Evolutionary conservation across 2,329 filamentous ascomycete genomes (phyloP).

Genomic region (Exophiala bonariae): DNA sequence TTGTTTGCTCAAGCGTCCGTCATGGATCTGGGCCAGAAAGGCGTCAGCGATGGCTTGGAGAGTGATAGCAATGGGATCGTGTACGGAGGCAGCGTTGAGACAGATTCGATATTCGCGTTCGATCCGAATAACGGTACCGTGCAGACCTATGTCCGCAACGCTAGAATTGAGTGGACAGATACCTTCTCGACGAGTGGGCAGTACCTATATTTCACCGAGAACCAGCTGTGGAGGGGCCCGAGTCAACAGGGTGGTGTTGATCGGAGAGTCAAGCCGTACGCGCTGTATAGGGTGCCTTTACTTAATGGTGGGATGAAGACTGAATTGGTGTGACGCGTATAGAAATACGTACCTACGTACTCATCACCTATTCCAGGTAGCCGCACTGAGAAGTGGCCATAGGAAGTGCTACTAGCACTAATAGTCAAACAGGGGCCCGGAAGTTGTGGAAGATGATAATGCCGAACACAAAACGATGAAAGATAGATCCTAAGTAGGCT

Average conservation of each 20-base stretch:
- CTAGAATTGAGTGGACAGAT: constrained; percentile 52
- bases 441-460: no score
- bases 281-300: constrained; percentile 42
- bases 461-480: no score
- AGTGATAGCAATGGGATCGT: constrained; percentile 52
- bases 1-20: constrained; percentile 46
- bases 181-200: constrained; percentile 46
- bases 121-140: constrained; percentile 47
- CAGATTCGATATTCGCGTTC: constrained; percentile 49
- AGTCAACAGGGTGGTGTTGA: constrained; percentile 44
- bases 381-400: no score
- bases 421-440: no score
- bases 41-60: constrained; percentile 54
- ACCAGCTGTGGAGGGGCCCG: constrained; percentile 45
- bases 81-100: constrained; percentile 53
- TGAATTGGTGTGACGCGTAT: no score
- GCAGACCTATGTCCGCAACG: constrained; percentile 46
- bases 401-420: no score
- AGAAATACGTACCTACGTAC: no score
- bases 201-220: constrained; percentile 56
- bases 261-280: constrained; percentile 43
- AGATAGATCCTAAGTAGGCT: no score
- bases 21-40: constrained; percentile 46
- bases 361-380: no score
- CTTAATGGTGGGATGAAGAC: constrained; percentile 45